A percentile compares a stretch with the other conserved stretches of the same genome.
Conservation (phyloP, 208 protist genomes). For the Leishmania braziliensis region DNA sequence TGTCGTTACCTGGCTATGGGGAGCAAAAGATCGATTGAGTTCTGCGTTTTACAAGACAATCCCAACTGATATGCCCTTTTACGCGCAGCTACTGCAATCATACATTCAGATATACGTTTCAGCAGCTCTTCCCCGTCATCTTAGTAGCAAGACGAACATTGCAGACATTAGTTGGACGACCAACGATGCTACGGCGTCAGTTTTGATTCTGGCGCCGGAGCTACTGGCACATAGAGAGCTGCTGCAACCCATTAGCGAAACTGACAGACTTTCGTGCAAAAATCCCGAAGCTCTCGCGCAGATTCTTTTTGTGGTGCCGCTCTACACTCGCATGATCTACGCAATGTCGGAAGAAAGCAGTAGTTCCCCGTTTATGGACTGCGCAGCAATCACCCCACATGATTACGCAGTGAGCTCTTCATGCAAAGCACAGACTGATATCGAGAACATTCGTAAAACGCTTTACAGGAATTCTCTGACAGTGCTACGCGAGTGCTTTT, state of each 20-base stretch:
- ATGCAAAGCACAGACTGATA: constrained; percentile 40
- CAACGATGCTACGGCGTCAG: constrained; percentile 33
- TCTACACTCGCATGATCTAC: constrained; percentile 34
- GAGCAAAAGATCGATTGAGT: not conserved
- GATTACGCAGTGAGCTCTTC: constrained; percentile 19
- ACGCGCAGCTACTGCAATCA: constrained; percentile 30
- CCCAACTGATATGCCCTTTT: constrained; percentile 31
- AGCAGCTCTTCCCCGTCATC: constrained; percentile 23
- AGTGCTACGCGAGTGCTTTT: constrained; percentile 53
- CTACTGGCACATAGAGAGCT: constrained; percentile 22
- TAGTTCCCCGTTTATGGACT: constrained; percentile 6
- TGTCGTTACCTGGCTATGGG: constrained; percentile 5
- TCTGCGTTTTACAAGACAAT: constrained; percentile 10
- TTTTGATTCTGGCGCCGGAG: constrained; percentile 46
- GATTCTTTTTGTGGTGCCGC: constrained; percentile 27
- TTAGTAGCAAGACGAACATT: constrained; percentile 22
- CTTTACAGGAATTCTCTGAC: constrained; percentile 75
- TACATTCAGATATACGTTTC: constrained; percentile 37
- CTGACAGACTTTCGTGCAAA: constrained; percentile 14
- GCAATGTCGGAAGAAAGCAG: constrained; percentile 18
- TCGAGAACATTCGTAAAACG: constrained; percentile 40
- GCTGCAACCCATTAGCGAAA: constrained; percentile 18
- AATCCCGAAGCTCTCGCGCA: constrained; percentile 22
- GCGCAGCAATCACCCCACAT: not conserved
- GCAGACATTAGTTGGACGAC: constrained; percentile 52